Evolutionary conservation across 805 yeast species (phyloP), one percentile per base, ranked within the genome.

Genomic region (Candida silvicultrix): DNA sequence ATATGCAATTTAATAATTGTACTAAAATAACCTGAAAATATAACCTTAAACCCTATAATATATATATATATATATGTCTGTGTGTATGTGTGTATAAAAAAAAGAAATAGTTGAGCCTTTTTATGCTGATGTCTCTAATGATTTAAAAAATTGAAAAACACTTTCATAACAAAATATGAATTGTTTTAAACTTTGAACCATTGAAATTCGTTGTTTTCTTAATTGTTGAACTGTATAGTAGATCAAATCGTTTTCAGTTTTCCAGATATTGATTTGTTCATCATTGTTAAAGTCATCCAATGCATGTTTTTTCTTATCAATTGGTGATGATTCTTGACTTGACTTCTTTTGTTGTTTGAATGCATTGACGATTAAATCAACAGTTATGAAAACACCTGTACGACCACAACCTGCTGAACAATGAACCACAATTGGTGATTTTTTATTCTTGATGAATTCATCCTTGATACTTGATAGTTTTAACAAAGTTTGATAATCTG

Each of bases 371-470:
- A 59, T 49, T 14, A 58, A 65, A 57, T 84, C 89, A 32, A 81
- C 66, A 2, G 90, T 80, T 48, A 88, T 78, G 58, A 83, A 86
- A 1, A 96, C 89, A 3, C 99, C 99, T 0, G 98, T 88, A 51
- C 99, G 70, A 3, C 99, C 99, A 49, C 95, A 92, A 1, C 99
- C 99, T 0, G 99, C 99, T 5, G 97, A 89, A 58, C 99, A 94
- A 61, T 94, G 99, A 19, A 85, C 86, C 39, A 89, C 67, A 2
- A 82, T 71, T 19, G 94, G 92, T 0, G 67, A 49, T 2, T 62
- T 57, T 7, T 28, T 28, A 32, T 49, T 47, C 1, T 16, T 41
- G 3, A 48, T 29, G n/a, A 65, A 50, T 29, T 48, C 38, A 45
- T 65, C 61, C 44, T 69, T 69, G 4, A 65, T 55, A 1, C 56